Evolutionary conservation across 495 filamentous ascomycete genomes (phyloP), one percentile per base, ranked within the genome.

Genomic region (Hypoxylon lienhwacheense): DNA sequence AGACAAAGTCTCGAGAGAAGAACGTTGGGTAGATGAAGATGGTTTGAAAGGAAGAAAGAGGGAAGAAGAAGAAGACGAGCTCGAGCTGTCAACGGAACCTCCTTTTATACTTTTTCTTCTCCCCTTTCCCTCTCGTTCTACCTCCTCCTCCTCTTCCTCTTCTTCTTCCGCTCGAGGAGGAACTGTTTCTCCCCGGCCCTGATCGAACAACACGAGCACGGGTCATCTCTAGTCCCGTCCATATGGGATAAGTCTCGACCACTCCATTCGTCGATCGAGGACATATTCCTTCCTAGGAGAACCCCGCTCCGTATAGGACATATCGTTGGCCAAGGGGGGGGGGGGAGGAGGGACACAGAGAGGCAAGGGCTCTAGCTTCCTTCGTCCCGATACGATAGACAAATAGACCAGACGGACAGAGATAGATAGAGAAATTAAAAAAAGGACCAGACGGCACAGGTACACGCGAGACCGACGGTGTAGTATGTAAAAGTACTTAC

Each of bases 161-260:
- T 34, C 55, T 36, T 35, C 32, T 19, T 15, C 19, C 42, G 25
- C 48, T 31, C 47, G 21, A n/a, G n/a, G n/a, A n/a, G n/a, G 45
- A 57, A 28, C 36, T 2, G 8, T n/a, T 22, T 16, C 22, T 53
- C 53, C 37, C 52, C 40, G 19, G 50, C 41, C 53, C 51, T n/a
- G 58, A 51, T 66, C 65, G 67, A 68, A 67, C 70, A 64, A 67
- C n/a, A n/a, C 63, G 66, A 68, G 64, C 63, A 55, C 57, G 52
- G 57, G 10, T 51, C 57, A 55, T 55, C 46, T 55, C 51, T 55
- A 41, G 41, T 47, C 46, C 57, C 41, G 51, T 46, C 58, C 55
- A 59, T 63, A 70, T 63, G 66, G 73, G 73, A 75, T 76, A 79
- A 74, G 72, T 73, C 68, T 59, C 39, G 66, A 67, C 57, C 72